phyloP scores from a whole-genome alignment of 1,139 yeast genomes.

The Pichia sp. region DNA sequence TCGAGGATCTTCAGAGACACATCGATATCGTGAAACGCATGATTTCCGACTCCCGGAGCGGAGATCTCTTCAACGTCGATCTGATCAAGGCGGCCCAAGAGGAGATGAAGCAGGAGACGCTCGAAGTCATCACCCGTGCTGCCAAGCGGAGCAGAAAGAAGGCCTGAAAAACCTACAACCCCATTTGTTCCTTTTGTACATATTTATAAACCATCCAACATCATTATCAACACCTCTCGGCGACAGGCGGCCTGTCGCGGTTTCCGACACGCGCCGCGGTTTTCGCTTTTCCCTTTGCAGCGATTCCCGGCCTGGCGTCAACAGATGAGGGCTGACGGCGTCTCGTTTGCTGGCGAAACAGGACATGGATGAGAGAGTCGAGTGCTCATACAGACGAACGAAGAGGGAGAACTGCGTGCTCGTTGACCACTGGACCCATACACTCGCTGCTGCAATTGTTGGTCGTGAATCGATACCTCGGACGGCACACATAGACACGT shows the following conservation, averaged over 20 bases:
- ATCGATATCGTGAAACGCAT: conserved; percentile 40
- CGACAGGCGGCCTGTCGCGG: background rate
- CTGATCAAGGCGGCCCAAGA: conserved; percentile 33
- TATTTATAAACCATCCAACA: too few species aligned
- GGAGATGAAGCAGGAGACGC: conserved; percentile 29
- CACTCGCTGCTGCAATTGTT: background rate
- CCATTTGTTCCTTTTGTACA: too few species aligned
- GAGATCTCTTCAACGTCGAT: conserved; percentile 29
- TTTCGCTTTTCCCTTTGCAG: background rate
- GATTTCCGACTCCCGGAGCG: conserved; percentile 46
- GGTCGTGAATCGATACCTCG: background rate
- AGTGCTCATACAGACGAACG: background rate
- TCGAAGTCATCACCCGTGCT: conserved; percentile 27
- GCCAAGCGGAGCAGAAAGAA: conserved; percentile 19
- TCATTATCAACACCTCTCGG: background rate
- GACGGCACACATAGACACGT: background rate
- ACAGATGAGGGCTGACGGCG: background rate
- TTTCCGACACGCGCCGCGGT: background rate
- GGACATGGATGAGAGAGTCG: background rate
- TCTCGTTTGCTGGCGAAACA: background rate
- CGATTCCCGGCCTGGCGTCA: background rate
- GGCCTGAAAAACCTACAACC: background rate
- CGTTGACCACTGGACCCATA: background rate
- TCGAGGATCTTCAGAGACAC: conserved; percentile 31
- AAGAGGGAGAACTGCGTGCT: background rate